These are phyloP conservation scores for Botrytis elliptica DNA, from an alignment of 2,329 filamentous ascomycete species.

Conservation along the genomic window DNA sequence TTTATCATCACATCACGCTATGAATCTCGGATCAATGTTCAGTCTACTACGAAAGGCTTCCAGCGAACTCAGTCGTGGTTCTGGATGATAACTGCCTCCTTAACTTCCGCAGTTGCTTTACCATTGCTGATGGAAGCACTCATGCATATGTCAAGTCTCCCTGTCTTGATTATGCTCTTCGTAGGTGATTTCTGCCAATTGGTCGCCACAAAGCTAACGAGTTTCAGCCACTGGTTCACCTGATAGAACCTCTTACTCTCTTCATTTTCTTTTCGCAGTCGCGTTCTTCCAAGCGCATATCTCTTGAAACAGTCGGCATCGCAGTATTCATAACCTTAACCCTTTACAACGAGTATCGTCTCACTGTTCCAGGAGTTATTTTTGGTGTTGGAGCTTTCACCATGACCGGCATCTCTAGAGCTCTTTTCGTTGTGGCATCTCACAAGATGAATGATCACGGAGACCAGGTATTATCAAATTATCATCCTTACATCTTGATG, in stretches of 20 bases:
- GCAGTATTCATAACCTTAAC: conserved; percentile 23
- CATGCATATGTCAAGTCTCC: conserved; percentile 34
- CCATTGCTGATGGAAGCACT: conserved; percentile 33
- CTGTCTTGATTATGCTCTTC: conserved; percentile 35
- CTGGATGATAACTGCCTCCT: conserved; percentile 29
- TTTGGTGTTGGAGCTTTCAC: conserved; percentile 27
- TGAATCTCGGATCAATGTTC: background rate
- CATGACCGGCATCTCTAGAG: conserved; percentile 29
- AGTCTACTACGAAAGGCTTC: no score
- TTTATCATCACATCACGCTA: background rate
- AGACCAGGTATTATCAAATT: background rate
- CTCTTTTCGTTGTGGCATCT: conserved; percentile 24
- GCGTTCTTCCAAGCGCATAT: background rate
- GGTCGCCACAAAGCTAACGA: conserved; percentile 10
- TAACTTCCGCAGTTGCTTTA: conserved; percentile 30
- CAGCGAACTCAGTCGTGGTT: conserved; percentile 18
- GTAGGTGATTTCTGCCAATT: conserved; percentile 25
- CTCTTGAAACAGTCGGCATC: conserved; percentile 27
- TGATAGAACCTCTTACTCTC: conserved; percentile 29
- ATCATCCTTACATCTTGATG: conserved; percentile 31
- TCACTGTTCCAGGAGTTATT: conserved; percentile 34
- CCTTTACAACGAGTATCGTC: conserved; percentile 34
- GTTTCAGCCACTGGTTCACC: conserved; percentile 31
- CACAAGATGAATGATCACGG: background rate
- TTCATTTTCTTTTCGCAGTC: background rate